These are phyloP conservation scores for Mortierella sp. DNA, from an alignment of 371 early-diverging fungal genomes.

Conservation along the genomic window DNA sequence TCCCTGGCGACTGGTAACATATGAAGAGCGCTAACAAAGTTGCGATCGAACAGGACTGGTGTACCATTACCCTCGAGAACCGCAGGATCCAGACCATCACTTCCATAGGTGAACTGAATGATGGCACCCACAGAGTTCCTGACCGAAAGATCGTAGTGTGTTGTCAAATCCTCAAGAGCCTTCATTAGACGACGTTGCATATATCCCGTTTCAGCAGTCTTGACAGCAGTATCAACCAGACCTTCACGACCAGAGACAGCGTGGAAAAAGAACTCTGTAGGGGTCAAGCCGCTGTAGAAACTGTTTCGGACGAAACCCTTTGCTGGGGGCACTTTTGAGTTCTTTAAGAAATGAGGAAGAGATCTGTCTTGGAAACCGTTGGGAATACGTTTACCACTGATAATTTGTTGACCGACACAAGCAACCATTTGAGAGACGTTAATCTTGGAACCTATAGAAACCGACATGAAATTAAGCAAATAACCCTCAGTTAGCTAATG, in stretches of 20 bases:
- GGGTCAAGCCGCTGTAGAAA: slow-evolving; percentile 97
- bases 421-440: slow-evolving; percentile 99
- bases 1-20: slow-evolving; percentile 47
- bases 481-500: not conserved
- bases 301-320: slow-evolving; percentile 99
- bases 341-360: slow-evolving; percentile 96
- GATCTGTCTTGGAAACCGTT: slow-evolving; percentile 98
- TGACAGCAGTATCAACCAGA: slow-evolving; percentile 99
- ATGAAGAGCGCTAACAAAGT: slow-evolving; percentile 74
- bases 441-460: slow-evolving; percentile 82
- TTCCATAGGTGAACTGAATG: slow-evolving; percentile 98
- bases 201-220: slow-evolving; percentile 99
- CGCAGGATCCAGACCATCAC: slow-evolving; percentile 98
- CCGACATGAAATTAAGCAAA: not conserved
- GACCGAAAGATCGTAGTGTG: slow-evolving; percentile 97
- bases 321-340: slow-evolving; percentile 91
- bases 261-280: slow-evolving; percentile 99
- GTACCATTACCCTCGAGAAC: slow-evolving; percentile 93
- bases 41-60: slow-evolving; percentile 92
- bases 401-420: slow-evolving; percentile 99
- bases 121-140: slow-evolving; percentile 94
- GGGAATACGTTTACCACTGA: slow-evolving; percentile 97
- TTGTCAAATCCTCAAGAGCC: slow-evolving; percentile 97
- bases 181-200: slow-evolving; percentile 99
- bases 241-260: slow-evolving; percentile 99